Evolutionary conservation across 768 basidiomycete genomes (phyloP), one percentile per base, ranked within the genome.

Genomic region (Psilocybe azurescens): DNA sequence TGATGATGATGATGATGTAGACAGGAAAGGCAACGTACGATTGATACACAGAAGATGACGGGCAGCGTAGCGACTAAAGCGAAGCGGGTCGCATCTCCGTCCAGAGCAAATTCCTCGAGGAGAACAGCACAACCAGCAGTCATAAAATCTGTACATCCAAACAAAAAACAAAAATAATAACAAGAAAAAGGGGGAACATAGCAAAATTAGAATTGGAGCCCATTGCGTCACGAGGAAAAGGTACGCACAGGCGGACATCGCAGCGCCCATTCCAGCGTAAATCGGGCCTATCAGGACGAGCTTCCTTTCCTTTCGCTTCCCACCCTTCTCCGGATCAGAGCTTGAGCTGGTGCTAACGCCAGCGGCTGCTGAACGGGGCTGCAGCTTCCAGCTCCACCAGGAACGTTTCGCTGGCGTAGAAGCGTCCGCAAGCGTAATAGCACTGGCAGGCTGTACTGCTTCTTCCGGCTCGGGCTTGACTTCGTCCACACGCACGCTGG

Each of bases 1-100:
- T 24, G 38, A 47, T 20, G 36, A 41, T 47, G 24, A 18, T 47
- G 14, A 41, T 18, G n/a, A 8, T 33, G n/a, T 60, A 11, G 50
- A 39, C 28, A 11, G 28, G 7, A 16, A n/a, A 3, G 24, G 36
- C 1, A 14, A 78, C 88, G 63, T 72, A 91, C 90, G 54, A 93
- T 77, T 1, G 90, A 90, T 30, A 95, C 83, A 61, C 90, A 92
- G 65, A 87, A 92, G 29, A 93, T 84, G 66, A 93, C 77, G 0
- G 93, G 93, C 0, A 84, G 75, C 2, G 90, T 88, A 14, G 75
- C 78, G 5, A 91, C 63, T 0, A 95, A 80, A 1, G 81, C 85
- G 58, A 95, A 93, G 8, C 94, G 82, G 0, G 73, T 78, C 53
- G 79, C 80, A 11, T 82, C 71, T 2, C 85, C 84, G 69, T 95